A percentile compares a stretch with the other conserved stretches of the same genome.
Conservation (phyloP, 176 grass and related monocot species). For the Pontederia paniculata region DNA sequence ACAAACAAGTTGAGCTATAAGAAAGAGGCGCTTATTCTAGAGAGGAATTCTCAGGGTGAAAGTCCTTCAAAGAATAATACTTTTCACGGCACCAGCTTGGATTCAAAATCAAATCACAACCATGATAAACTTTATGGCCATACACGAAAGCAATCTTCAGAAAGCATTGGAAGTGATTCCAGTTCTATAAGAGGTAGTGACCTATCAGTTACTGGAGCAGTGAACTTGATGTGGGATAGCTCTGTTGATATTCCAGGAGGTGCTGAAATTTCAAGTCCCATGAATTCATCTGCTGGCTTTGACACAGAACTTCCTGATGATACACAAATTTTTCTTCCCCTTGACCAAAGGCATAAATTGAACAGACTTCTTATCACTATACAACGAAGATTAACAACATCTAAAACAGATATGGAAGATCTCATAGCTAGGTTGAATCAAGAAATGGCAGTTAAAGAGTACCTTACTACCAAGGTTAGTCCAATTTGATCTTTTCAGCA, state of each 20-base stretch:
- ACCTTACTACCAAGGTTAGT: conserved; percentile 70
- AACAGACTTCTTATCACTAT: conserved; percentile 71
- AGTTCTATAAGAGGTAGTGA: conserved; percentile 95
- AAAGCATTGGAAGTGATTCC: conserved; percentile 87
- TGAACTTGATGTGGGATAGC: conserved; percentile 59
- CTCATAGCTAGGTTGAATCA: conserved; percentile 94
- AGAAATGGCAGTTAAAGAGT: conserved; percentile 92
- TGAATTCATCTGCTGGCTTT: conserved; percentile 40
- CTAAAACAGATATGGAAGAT: conserved; percentile 98
- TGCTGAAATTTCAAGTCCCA: conserved; percentile 45
- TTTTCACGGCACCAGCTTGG: conserved; percentile 3
- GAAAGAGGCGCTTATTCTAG: conserved; percentile 25
- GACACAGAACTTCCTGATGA: conserved; percentile 46
- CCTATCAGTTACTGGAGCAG: conserved; percentile 49
- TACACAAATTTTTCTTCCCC: conserved; percentile 72
- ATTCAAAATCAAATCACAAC: conserved; percentile 37
- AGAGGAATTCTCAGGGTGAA: conserved; percentile 27
- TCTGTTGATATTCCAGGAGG: conserved; percentile 40
- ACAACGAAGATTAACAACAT: conserved; percentile 67
- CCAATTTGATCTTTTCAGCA: too few species aligned
- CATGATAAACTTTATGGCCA: conserved; percentile 40
- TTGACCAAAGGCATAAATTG: conserved; percentile 76
- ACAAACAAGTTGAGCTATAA: conserved; percentile 24
- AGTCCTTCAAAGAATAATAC: conserved; percentile 19
- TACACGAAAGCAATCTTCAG: conserved; percentile 67